Evolutionary conservation across 495 filamentous ascomycete species (phyloP), one percentile per base, ranked within the genome.

Genomic region (Trichoderma orchidacearum): DNA sequence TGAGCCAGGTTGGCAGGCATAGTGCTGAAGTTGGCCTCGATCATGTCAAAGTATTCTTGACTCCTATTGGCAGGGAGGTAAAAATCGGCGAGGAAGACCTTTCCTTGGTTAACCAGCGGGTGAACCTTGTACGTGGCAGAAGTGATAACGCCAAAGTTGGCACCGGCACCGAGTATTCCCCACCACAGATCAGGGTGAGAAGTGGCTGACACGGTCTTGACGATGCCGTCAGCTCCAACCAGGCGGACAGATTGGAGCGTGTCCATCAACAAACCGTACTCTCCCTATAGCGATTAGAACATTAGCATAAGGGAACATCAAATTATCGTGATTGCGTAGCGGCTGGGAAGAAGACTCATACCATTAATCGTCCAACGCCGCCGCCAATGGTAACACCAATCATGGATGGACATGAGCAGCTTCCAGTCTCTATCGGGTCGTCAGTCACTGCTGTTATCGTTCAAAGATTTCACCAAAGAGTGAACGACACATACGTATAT

Each of bases 81-180:
- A 9, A 67, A 55, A 18, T 71, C 66, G n/a, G 66, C 63, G 23
- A 59, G 62, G 28, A 67, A 59, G 12, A 63, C 60, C 3, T 64
- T 31, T 3, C 67, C 68, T 18, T 56, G 18, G 51, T 71, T 69
- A 3, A 58, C 41, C 4, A 51, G 18, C 57, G 51, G 50, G 5
- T 69, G 59, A 0, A 70, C 57, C 32, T 66, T 62, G 56, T 68
- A 72, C 0, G 63, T 72, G 3, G 68, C 67, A 21, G 59, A 60
- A 1, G 68, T 73, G 13, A 80, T 67, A 48, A 80, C 62, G 12
- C 79, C 79, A 54, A 79, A 78, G 53, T 75, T 77, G 17, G 63
- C 60, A 8, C 78, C 79, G 5, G 77, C 78, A 7, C 73, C 72
- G 8, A 67, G 62, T 7, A 77, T 56, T 8, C 58, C 72, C 69